Conservation (phyloP, 371 early-diverging fungal genomes). For the Zopfochytrium polystomum region DNA sequence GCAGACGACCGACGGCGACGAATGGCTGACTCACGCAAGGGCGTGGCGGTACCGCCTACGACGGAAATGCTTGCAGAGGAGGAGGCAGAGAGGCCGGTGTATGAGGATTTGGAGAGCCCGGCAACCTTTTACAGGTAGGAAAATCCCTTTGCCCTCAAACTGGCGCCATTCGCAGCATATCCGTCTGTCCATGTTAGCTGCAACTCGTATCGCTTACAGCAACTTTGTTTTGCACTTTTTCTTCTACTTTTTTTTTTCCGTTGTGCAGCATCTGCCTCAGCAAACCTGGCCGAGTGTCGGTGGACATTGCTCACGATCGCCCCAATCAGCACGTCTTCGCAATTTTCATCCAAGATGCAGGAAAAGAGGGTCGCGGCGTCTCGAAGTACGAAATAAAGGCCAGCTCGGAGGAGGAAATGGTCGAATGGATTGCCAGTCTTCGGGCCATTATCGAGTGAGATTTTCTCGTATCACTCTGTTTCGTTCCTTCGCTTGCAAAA, state of each 20-base stretch:
- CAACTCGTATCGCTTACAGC: background rate
- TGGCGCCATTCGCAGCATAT: too few species aligned
- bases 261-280: constrained; percentile 16
- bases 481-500: too few species aligned
- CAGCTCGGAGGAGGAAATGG: constrained; percentile 20
- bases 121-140: constrained; percentile 8
- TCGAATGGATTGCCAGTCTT: constrained; percentile 29
- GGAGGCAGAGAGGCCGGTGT: constrained; percentile 7
- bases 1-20: constrained; percentile 8
- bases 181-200: too few species aligned
- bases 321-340: constrained; percentile 21
- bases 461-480: too few species aligned
- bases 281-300: constrained; percentile 14
- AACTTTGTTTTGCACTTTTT: background rate
- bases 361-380: background rate
- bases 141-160: too few species aligned
- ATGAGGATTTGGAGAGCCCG: constrained; percentile 18
- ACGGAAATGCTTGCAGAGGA: constrained; percentile 11
- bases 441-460: constrained; percentile 21
- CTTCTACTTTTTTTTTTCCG: background rate
- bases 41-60: constrained; percentile 11
- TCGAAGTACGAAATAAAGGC: constrained; percentile 27
- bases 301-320: constrained; percentile 9
- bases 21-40: background rate
- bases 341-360: constrained; percentile 9